These are phyloP conservation scores for Ilex asprella DNA, from an alignment of 257 asterid species.

Conservation along the genomic window DNA sequence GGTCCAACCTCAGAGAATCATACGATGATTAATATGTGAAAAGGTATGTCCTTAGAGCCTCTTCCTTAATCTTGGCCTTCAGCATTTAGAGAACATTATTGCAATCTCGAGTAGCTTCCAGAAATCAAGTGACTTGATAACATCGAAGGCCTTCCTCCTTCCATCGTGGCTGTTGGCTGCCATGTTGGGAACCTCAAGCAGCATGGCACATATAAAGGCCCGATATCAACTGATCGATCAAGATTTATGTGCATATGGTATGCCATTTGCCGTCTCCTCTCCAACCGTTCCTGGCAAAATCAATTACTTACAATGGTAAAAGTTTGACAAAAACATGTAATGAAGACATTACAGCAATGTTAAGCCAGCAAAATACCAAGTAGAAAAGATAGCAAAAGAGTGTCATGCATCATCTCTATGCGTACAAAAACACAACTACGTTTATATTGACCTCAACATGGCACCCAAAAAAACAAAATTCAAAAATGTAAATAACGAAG, in stretches of 20 bases:
- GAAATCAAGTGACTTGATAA: slow-evolving; percentile 65
- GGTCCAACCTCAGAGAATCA: slow-evolving; percentile 69
- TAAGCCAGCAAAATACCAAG: no score
- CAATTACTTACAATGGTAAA: no score
- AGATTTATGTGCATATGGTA: slow-evolving; percentile 3
- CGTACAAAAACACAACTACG: no score
- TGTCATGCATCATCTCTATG: no score
- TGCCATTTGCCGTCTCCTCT: no score
- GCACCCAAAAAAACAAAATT: no score
- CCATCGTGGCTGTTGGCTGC: slow-evolving; percentile 84
- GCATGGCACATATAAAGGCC: slow-evolving; percentile 83
- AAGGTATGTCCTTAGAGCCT: slow-evolving; percentile 81
- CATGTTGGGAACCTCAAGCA: slow-evolving; percentile 95
- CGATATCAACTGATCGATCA: slow-evolving; percentile 95
- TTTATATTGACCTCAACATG: no score
- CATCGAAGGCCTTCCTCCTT: slow-evolving; percentile 63
- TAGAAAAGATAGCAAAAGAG: no score
- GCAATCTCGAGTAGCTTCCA: slow-evolving; percentile 78
- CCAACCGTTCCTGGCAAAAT: no score
- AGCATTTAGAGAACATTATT: slow-evolving; percentile 65
- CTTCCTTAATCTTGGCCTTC: slow-evolving; percentile 78
- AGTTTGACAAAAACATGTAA: no score
- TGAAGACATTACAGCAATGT: no score
- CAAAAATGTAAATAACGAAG: no score
- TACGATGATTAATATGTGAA: slow-evolving; percentile 74